phyloP scores from a whole-genome alignment of 2,329 filamentous ascomycete genomes.

The Neurospora sp. region DNA sequence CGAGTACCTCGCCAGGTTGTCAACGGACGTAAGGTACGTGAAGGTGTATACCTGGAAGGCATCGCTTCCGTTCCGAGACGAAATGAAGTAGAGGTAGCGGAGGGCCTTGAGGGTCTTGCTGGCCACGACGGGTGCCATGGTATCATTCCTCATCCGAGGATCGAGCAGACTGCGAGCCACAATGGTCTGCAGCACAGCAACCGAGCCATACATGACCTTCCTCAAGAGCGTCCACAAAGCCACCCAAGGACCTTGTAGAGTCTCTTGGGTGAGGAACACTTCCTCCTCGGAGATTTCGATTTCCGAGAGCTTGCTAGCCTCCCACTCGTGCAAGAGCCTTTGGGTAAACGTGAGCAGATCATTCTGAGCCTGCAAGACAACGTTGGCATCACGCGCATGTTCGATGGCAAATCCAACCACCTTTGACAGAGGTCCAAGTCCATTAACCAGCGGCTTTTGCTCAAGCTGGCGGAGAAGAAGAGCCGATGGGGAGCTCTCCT shows the following conservation, averaged over 20 bases:
- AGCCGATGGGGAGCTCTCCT: constrained; percentile 48
- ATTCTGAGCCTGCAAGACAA: constrained; percentile 33
- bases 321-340: constrained; percentile 62
- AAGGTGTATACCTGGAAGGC: constrained; percentile 79
- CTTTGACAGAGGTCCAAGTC: constrained; percentile 57
- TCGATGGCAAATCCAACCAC: constrained; percentile 56
- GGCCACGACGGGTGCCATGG: constrained; percentile 52
- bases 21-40: constrained; percentile 70
- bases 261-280: constrained; percentile 52
- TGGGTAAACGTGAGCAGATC: constrained; percentile 57
- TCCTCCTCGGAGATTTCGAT: constrained; percentile 60
- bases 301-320: constrained; percentile 60
- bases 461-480: constrained; percentile 47
- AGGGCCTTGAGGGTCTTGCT: constrained; percentile 63
- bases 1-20: constrained; percentile 66
- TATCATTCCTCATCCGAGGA: constrained; percentile 32
- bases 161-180: constrained; percentile 53
- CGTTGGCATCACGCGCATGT: constrained; percentile 26
- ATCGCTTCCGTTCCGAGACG: constrained; percentile 59
- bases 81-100: constrained; percentile 73
- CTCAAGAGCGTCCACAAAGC: constrained; percentile 66
- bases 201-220: constrained; percentile 63
- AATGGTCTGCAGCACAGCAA: constrained; percentile 65
- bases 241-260: constrained; percentile 56
- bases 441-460: constrained; percentile 50